Evolutionary conservation across 2,329 filamentous ascomycete genomes (phyloP), one percentile per base, ranked within the genome.

Genomic region (Stachybotrys elegans): DNA sequence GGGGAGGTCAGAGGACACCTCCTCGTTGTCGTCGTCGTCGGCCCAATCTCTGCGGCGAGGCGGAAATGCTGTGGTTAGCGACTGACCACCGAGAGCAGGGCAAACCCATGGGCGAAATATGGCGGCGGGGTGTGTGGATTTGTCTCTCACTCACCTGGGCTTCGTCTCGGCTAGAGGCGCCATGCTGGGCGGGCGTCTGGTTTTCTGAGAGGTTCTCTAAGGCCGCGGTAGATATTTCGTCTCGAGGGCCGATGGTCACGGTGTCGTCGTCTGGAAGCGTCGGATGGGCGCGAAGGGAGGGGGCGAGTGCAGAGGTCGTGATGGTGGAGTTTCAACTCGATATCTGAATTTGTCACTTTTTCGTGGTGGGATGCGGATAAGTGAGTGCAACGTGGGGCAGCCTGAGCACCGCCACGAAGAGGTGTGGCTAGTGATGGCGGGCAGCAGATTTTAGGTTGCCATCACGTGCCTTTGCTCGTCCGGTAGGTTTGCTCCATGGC

Each of bases 11-110:
- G 69, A 68, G 56, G 67, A 60, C 56, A 79, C 73, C 73, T 86
- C 81, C 70, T 93, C 86, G 71, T 89, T 85, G 62, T 92, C 88
- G 66, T 95, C 90, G 66, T 93, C 88, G 73, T 97, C 93, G 66
- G 93, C 92, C 92, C 92, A 97, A 78, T 96, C 91, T 17, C 31
- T 34, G 31, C 19, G n/a, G n/a, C 3, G 25, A 16, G n/a, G 31
- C n/a, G 31, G 55, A 53, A 41, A 56, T 62, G 56, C 61, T 63
- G 65, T 62, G 60, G 65, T 68, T 58, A 68, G 61, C 55, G 48
- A 58, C 19, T 49, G 40, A 38, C 20, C 49, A 35, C 40, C 45
- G 29, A 37, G 50, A 45, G 4, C n/a, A 16, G 31, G 19, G 25
- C 25, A 29, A 14, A 29, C 9, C 8, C 25, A 29, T 8, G 25